Evolutionary conservation across 148 eudicot species (phyloP), one percentile per base, ranked within the genome.

Genomic region (Rhododendron vialii): DNA sequence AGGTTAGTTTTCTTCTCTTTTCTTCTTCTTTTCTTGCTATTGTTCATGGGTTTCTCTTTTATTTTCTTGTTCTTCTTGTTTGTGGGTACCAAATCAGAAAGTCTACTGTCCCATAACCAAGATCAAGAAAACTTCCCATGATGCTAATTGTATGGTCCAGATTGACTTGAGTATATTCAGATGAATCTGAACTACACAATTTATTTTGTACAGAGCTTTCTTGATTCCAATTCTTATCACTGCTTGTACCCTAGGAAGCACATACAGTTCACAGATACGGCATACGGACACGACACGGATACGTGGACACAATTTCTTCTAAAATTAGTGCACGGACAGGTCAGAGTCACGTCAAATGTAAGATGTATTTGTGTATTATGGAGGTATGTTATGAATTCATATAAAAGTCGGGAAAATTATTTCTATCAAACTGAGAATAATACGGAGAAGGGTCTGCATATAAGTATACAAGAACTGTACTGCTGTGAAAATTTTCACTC

Each of bases 1-100:
- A 92, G 95, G 98, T 92, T 86, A 15, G 5, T 55, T 55, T 55
- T 17, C 61, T 55, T 18, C 50, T 47, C 12, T 9, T 4, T 81
- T 24, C 63, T 26, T 47, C 18, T 33, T n/a, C 15, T 22, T 22
- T 15, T 22, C 22, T 47, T 22, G 10, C 3, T 43, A 33, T 47
- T 14, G 45, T 75, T 33, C 3, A 10, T 75, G 41, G 47, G 43
- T 17, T 77, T 41, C 41, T 41, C 14, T 38, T 20, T 36, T 28
- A n/a, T 38, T 14, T 13, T 80, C 36, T 53, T 30, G 30, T 30
- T 30, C 30, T 30, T 30, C 30, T 30, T 69, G 35, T 69, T 28
- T 28, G 75, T 26, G 75, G 74, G 18, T 28, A 28, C 35, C 36
- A 28, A n/a, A 24, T 63, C 69, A n/a, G 30, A 63, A 8, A 63